These are phyloP conservation scores for Closterium sp. DNA, from an alignment of 139 green algal species.

Conservation along the genomic window DNA sequence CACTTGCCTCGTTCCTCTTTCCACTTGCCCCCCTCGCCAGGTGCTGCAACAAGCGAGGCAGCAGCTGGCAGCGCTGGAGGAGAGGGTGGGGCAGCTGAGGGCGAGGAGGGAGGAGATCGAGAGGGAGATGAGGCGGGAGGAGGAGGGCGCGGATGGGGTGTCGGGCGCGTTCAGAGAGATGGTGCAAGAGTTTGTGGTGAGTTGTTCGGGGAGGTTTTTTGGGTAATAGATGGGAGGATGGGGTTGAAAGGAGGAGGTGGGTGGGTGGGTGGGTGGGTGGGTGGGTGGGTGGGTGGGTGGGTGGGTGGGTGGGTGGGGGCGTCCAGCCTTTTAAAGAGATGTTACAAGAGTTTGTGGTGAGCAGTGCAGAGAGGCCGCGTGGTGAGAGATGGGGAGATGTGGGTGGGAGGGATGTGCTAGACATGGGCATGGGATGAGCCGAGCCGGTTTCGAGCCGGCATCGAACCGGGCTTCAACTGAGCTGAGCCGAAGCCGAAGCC, in stretches of 20 bases:
- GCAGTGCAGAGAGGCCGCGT: neutral
- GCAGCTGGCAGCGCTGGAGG: slow-evolving; percentile 30
- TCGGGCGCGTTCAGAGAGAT: neutral
- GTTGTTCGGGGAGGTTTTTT: neutral
- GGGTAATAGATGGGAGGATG: neutral
- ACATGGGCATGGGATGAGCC: too few relatives aligned
- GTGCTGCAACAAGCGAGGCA: slow-evolving; percentile 17
- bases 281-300: too few relatives aligned
- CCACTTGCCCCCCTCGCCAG: neutral
- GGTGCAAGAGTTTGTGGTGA: neutral
- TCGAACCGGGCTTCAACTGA: too few relatives aligned
- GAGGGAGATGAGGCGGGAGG: neutral
- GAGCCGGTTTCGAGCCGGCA: too few relatives aligned
- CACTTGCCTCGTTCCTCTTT: too few relatives aligned
- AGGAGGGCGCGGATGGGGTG: neutral
- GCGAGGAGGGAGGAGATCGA: neutral
- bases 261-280: neutral
- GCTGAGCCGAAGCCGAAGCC: too few relatives aligned
- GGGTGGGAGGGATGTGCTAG: too few relatives aligned
- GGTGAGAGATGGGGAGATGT: neutral
- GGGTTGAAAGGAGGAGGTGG: neutral
- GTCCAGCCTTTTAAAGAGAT: neutral
- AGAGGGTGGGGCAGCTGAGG: slow-evolving; percentile 1
- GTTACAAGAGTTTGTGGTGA: neutral
- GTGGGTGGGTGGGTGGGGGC: too few relatives aligned